Evolutionary conservation across 768 basidiomycete species (phyloP), one percentile per base, ranked within the genome.

Genomic region (Megacollybia marginata): DNA sequence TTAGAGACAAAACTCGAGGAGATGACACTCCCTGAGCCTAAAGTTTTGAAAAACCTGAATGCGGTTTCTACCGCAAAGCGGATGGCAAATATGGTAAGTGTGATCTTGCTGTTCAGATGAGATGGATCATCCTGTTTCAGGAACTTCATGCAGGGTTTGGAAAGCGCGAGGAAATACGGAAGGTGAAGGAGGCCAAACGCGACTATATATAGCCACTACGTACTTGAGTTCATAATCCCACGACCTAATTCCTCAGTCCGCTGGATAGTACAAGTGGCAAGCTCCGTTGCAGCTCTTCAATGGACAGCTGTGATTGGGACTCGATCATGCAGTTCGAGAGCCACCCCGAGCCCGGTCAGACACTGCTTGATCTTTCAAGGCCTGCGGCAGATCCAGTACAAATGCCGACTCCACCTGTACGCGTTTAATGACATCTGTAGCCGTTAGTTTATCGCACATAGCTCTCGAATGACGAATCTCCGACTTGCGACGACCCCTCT

Each of bases 21-120:
- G 59, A 77, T 95, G 74, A 69, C 63, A 4, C 62, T 97, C 42
- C 80, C 86, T 0, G 96, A 99, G 64, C 79, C 71, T 9, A 77
- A 77, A 53, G 92, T 97, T 4, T 69, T 98, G 49, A 87, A 91
- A 54, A 79, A 83, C 53, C 69, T 99, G 49, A 96, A 95, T 65
- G 67, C 70, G 5, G 93, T 99, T n/a, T 89, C 88, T 9, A 89
- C 87, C 0, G 95, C 94, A 2, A 93, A 96, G 64, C 80, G 96
- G 28, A 67, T 95, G 43, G 95, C 96, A 1, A 90, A 85, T 49
- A 95, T 97, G 92, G 93, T 92, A 59, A 60, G 82, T 60, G n/a
- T 15, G 8, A 4, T 40, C 38, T 5, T 40, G 18, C 8, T 40
- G 18, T 9, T 15, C 7, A 47, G 16, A 28, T 48, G 23, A 59